Evolutionary conservation across 1,284 basidiomycete species (phyloP).

Genomic region (Phaffia rhodozyma): DNA sequence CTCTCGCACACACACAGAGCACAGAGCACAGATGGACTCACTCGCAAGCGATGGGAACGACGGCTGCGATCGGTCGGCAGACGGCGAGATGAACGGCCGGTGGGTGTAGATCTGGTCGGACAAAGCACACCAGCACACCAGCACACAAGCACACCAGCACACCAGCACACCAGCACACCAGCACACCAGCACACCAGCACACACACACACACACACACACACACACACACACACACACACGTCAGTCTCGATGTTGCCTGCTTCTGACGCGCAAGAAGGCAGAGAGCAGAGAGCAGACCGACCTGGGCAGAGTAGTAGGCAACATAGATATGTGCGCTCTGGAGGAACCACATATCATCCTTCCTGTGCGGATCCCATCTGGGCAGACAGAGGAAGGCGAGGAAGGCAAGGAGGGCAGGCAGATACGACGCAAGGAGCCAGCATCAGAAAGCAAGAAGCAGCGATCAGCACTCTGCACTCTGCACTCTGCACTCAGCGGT

Average conservation of each 20-base stretch:
- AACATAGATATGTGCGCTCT: slow-evolving; percentile 54
- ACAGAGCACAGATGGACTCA: slow-evolving; percentile 54
- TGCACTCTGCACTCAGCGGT: neutral
- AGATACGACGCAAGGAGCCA: no score
- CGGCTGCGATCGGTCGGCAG: neutral
- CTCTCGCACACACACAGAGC: slow-evolving; percentile 94
- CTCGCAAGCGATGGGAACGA: slow-evolving; percentile 44
- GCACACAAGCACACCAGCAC: no score
- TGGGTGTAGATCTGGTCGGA: slow-evolving; percentile 51
- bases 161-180: no score
- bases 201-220: neutral
- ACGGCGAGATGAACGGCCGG: slow-evolving; percentile 52
- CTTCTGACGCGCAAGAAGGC: neutral
- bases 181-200: no score
- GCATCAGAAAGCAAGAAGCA: no score
- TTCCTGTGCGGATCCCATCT: slow-evolving; percentile 57
- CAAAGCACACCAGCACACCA: no score
- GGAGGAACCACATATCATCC: slow-evolving; percentile 51
- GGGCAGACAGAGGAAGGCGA: neutral
- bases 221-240: neutral
- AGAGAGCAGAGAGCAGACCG: neutral
- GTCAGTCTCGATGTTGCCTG: neutral
- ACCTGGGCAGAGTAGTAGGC: slow-evolving; percentile 49
- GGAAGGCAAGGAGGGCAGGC: neutral
- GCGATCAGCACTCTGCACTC: no score